Percentiles rank a stretch among this genome's conserved stretches.
Evolutionary conservation across 176 grass and related monocot species (phyloP).

Genomic region (Triticum turgidum): DNA sequence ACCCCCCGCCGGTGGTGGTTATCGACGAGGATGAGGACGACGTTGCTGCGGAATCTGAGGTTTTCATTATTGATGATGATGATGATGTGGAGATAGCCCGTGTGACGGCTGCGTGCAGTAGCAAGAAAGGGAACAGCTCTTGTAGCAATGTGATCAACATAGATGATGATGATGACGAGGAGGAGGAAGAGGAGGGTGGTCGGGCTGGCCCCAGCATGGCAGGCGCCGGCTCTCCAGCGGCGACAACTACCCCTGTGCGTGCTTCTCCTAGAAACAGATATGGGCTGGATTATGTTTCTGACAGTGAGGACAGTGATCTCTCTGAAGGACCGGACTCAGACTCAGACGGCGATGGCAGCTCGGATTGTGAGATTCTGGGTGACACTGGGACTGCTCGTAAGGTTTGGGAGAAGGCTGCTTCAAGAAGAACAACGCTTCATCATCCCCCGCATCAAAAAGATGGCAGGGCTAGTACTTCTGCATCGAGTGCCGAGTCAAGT

Average conservation of each 20-base stretch:
- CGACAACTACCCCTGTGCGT: background rate
- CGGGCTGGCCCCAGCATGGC: slow-evolving; percentile 24
- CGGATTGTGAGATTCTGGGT: slow-evolving; percentile 85
- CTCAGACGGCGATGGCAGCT: slow-evolving; percentile 28
- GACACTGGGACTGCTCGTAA: slow-evolving; percentile 50
- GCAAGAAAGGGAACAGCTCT: slow-evolving; percentile 28
- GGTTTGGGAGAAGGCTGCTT: slow-evolving; percentile 79
- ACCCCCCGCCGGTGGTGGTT: slow-evolving; percentile 24
- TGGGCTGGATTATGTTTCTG: slow-evolving; percentile 42
- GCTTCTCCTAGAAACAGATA: slow-evolving; percentile 52
- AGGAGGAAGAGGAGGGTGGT: slow-evolving; percentile 9
- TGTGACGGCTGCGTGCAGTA: slow-evolving; percentile 9
- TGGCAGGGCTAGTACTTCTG: slow-evolving; percentile 28
- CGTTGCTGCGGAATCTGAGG: slow-evolving; percentile 17
- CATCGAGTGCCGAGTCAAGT: slow-evolving; percentile 41
- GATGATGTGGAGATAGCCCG: slow-evolving; percentile 29
- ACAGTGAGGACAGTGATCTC: slow-evolving; percentile 43
- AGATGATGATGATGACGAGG: slow-evolving; percentile 63
- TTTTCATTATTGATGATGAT: slow-evolving; percentile 37
- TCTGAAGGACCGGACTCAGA: slow-evolving; percentile 26
- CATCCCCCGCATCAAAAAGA: background rate
- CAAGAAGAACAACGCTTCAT: slow-evolving; percentile 41
- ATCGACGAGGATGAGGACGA: slow-evolving; percentile 37
- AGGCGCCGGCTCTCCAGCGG: background rate
- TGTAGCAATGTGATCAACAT: slow-evolving; percentile 66